A percentile compares a stretch with the other conserved stretches of the same genome.
Evolutionary conservation across 306 rosid species (phyloP).

Genomic region (Cyamopsis tetragonoloba): DNA sequence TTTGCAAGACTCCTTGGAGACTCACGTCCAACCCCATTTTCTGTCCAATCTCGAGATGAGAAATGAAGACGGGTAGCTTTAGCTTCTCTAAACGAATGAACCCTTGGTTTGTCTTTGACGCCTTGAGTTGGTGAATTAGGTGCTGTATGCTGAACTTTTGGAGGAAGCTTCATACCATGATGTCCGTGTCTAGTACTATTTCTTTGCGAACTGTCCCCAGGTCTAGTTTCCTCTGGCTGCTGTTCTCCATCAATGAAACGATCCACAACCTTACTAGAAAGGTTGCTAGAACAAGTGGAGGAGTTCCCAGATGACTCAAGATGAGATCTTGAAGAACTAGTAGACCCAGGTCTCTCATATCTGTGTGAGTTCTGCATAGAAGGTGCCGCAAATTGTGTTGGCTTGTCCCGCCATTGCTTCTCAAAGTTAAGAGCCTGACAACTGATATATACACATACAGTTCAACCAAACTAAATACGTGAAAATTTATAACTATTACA

Average conservation of each 20-base stretch:
- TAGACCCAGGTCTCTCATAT: constrained; percentile 47
- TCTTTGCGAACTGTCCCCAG: constrained; percentile 41
- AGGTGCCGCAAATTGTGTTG: constrained; percentile 36
- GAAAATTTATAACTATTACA: not conserved
- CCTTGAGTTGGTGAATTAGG: constrained; percentile 63
- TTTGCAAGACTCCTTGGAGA: constrained; percentile 85
- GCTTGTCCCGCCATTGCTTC: constrained; percentile 48
- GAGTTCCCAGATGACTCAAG: constrained; percentile 70
- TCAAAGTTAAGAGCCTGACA: constrained; percentile 46
- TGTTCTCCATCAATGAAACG: constrained; percentile 94
- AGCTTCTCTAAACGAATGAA: constrained; percentile 70
- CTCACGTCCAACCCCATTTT: constrained; percentile 64
- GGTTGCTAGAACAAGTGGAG: constrained; percentile 67
- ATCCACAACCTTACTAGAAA: constrained; percentile 63
- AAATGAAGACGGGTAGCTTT: constrained; percentile 41
- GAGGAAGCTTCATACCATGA: constrained; percentile 63
- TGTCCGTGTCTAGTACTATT: constrained; percentile 42
- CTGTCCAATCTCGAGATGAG: constrained; percentile 63
- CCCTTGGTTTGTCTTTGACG: constrained; percentile 49
- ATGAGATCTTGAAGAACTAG: constrained; percentile 54
- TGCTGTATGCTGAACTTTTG: constrained; percentile 61
- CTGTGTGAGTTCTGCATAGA: constrained; percentile 37
- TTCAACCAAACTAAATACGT: constrained; percentile 7
- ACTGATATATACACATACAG: constrained; percentile 37
- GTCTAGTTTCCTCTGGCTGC: constrained; percentile 49